Base-by-base conservation (phyloP, 352 stramenopile genomes). In the Aphanomyces astaci region DNA sequence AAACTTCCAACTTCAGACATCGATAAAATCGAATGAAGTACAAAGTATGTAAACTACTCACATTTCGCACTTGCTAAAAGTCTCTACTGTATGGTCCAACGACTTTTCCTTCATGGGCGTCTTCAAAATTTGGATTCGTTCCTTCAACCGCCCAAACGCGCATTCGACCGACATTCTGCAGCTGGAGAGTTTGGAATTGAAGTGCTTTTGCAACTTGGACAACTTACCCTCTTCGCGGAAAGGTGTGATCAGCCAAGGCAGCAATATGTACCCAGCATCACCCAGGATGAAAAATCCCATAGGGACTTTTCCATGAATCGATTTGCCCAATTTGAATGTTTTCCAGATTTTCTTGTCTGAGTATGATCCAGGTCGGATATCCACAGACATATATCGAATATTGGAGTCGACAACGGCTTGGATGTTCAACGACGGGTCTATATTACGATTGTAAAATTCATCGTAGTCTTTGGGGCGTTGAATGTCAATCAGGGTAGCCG, bases 81-180 rank as follows among this genome's bases (percentile, higher is more conserved):
- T n/a, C n/a, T n/a, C n/a, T n/a, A 62, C 52, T 31, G 52, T 63
- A 19, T 28, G 25, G 9, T 32, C 19, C 0, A 62, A n/a, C 11
- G 54, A 43, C 27, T 46, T 30, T 24, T 63, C 54, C 10, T 46
- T 63, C 54, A 63, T 63, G 54, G 46, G 28, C 5, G 54, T 49
- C 31, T 63, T 63, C 19, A 63, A 19, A 48, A 63, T 63, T 11
- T 31, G 54, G 36, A 62, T 39, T n/a, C 52, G 19, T 22, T 62
- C 52, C 28, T 62, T 62, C 9, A 62, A 25, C 10, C 52, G 10
- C 5, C 52, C 52, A 62, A 62, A 62, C 0, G 52, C 25, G 28
- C 54, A 63, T 57, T 57, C 49, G 4, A 57, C 49, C 28, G 25
- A 3, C 49, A 57, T 57, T 57, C 49, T 57, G 15, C n/a, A 33